Base-by-base conservation (phyloP, 495 filamentous ascomycete genomes). In the Choiromyces venosus region DNA sequence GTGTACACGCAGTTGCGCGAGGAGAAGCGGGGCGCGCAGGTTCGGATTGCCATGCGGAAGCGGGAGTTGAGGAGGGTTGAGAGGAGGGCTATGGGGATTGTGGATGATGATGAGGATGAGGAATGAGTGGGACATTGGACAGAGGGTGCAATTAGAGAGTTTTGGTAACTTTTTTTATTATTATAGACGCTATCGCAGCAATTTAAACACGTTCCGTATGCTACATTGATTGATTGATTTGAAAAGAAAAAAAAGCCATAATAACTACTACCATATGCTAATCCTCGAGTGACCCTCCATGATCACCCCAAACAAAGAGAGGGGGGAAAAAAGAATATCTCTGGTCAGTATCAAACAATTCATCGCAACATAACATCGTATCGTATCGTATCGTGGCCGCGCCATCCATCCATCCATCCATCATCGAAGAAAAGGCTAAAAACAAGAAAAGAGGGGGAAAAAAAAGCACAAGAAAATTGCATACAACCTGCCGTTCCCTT, bases 1-100 rank as follows among this genome's bases (percentile, higher is more conserved):
- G 76, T 81, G 72, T 81, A 79, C 70, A 73, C 44, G 10, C 67
- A 71, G n/a, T 69, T 81, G 21, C 69, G 76, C n/a, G 80, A 81
- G 65, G 80, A 81, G 67, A 70, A 68, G 7, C 33, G 40, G 25
- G 76, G 72, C 6, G 79, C 79, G 12, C 71, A 73, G 29, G 68
- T 68, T n/a, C 67, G 78, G 25, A 80, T 80, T 18, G 66, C 69
- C 5, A 5, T 36, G 0, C 67, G 78, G 7, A 80, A 73, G 67
- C 71, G 78, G 66, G 33, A 29, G 38, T 29, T 70, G 67, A 37
- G 21, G 40, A 68, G 65, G 67, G 39, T 73, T n/a, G 67, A n/a
- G 18, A 38, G 38, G 71, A 61, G 52, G 52, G 52, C 25, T 29
- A 25, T 25, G 9, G 52, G 52, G n/a, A 61, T 61, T 61, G 52